These are phyloP conservation scores for Gaeumannomyces sp. DNA, from an alignment of 2,329 filamentous ascomycete species.

Conservation along the genomic window DNA sequence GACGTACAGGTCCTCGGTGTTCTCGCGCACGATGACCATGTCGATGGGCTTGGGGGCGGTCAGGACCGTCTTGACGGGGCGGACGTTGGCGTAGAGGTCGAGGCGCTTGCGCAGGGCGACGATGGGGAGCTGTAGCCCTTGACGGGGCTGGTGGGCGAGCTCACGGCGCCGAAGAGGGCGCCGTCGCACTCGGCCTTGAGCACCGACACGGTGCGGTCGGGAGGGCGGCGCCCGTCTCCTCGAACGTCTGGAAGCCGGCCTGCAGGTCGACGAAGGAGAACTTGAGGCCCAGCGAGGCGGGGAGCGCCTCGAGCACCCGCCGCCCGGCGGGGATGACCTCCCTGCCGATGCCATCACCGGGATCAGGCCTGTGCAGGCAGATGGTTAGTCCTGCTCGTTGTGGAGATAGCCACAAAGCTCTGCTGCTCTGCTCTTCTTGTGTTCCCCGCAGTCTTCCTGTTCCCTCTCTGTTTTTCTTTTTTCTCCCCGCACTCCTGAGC, in stretches of 20 bases:
- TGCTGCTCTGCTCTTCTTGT: too few relatives aligned
- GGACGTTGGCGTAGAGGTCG: slow-evolving; percentile 94
- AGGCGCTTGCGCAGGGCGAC: slow-evolving; percentile 94
- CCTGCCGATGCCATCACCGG: slow-evolving; percentile 95
- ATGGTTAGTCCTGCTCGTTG: not conserved
- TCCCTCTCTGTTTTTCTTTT: not conserved
- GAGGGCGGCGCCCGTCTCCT: slow-evolving; percentile 84
- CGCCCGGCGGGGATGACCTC: slow-evolving; percentile 96
- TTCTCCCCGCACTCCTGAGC: not conserved
- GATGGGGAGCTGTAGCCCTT: slow-evolving; percentile 96
- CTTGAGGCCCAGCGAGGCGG: slow-evolving; percentile 80
- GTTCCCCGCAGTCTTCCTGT: not conserved
- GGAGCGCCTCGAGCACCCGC: slow-evolving; percentile 85
- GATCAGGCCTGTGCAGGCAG: slow-evolving; percentile 65
- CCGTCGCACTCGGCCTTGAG: slow-evolving; percentile 89
- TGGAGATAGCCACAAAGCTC: too few relatives aligned
- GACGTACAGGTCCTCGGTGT: slow-evolving; percentile 97
- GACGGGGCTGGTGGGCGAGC: slow-evolving; percentile 81
- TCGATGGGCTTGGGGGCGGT: slow-evolving; percentile 69
- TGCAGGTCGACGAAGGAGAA: slow-evolving; percentile 93
- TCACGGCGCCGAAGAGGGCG: slow-evolving; percentile 92
- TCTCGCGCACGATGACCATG: slow-evolving; percentile 97
- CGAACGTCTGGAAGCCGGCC: slow-evolving; percentile 89
- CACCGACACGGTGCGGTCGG: slow-evolving; percentile 84
- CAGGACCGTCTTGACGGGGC: slow-evolving; percentile 80